These are phyloP conservation scores for Rhodamnia argentea DNA, from an alignment of 345 rosid genomes.

Conservation along the genomic window DNA sequence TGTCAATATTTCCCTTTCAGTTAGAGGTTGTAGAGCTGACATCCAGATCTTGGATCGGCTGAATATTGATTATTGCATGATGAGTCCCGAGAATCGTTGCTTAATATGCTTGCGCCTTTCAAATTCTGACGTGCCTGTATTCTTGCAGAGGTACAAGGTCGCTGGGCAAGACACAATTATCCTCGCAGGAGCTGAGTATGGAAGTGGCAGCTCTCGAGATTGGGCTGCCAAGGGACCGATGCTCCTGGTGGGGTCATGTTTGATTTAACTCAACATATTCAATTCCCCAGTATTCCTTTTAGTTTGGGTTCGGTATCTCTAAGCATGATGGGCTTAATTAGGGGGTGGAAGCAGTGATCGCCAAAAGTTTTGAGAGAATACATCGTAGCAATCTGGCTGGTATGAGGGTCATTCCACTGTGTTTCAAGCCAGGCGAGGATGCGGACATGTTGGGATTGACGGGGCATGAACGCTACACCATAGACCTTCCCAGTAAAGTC, in stretches of 20 bases:
- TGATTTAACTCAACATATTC: neutral
- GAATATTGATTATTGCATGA: neutral
- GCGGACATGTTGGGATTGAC: neutral
- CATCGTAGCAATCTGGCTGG: neutral
- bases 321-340: neutral
- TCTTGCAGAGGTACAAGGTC: constrained; percentile 51
- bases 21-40: neutral
- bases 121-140: neutral
- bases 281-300: neutral
- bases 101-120: neutral
- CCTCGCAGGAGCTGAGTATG: constrained; percentile 81
- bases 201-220: constrained; percentile 86
- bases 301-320: neutral
- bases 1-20: neutral
- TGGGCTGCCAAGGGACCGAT: constrained; percentile 96
- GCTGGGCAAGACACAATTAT: constrained; percentile 59
- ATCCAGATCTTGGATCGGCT: neutral
- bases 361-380: neutral
- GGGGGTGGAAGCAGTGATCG: neutral
- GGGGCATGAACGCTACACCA: neutral
- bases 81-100: neutral
- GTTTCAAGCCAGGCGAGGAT: neutral
- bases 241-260: constrained; percentile 29
- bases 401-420: neutral
- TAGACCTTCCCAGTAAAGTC: neutral